Base-by-base conservation (phyloP, 345 rosid genomes). In the Dipteronia dyeriana region DNA sequence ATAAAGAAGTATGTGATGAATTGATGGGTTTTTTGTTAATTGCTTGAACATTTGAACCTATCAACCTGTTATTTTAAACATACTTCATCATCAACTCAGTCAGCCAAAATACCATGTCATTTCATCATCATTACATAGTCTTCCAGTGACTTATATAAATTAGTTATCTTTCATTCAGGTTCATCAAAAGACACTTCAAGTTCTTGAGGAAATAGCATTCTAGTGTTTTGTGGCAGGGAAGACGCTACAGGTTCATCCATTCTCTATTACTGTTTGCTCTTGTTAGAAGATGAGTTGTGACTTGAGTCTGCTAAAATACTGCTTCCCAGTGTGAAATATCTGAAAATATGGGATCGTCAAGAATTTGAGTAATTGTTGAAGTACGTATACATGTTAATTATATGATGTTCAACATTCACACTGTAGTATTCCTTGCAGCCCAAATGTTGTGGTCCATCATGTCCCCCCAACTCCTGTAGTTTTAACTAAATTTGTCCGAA, bases 171-270 rank as follows among this genome's bases (percentile, higher is more conserved):
- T 72, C 29, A 29, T 77, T 53, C 85, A 91, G 98, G 97, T 93
- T 79, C 99, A 93, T 84, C 90, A 92, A 75, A 92, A 93, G 76
- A 96, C 98, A 3, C 94, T 95, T 65, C 82, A 87, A 84, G 81
- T 91, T 81, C 96, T 93, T 62, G 90, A 93, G 86, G 98, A 91
- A 80, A 91, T 95, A 66, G 98, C 99, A 39, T 95, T 85, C 82
- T 91, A 89, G 75, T 41, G 49, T 64, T 53, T 67, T 23, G 17
- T 12, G 53, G 76, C 66, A 73, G 29, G 31, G 56, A 57, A 63
- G 81, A 78, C 31, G 26, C 47, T 71, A 14, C 47, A 5, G 38
- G 16, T 74, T 54, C 29, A 41, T 56, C 29, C 43, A n/a, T 16
- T 72, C 76, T 64, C 29, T 56, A n/a, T 10, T 16, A 3, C 13